phyloP scores from a whole-genome alignment of 129 eudicot genomes.

The Erigeron canadensis region DNA sequence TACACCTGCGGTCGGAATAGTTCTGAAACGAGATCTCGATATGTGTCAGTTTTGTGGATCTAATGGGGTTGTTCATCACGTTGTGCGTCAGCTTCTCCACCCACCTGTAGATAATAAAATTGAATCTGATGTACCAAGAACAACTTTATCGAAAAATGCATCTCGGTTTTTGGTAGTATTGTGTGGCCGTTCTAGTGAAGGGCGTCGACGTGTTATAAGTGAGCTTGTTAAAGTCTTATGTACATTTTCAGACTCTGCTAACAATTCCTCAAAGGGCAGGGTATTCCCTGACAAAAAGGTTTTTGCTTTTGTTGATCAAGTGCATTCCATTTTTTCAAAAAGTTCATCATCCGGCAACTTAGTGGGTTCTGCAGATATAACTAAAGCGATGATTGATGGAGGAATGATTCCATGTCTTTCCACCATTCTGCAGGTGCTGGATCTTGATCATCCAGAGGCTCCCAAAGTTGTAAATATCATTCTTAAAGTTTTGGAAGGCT shows the following conservation, averaged over 20 bases:
- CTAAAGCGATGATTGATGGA: background rate
- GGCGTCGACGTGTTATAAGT: background rate
- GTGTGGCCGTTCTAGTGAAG: constrained; percentile 6
- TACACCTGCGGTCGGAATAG: background rate
- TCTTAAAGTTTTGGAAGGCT: constrained; percentile 16
- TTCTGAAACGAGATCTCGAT: background rate
- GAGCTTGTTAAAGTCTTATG: background rate
- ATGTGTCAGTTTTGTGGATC: background rate
- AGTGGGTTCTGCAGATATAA: background rate
- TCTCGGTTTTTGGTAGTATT: constrained; percentile 1
- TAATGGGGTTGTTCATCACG: constrained; percentile 4
- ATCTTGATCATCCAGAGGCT: constrained; percentile 9
- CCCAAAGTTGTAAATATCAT: background rate
- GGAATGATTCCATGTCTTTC: background rate
- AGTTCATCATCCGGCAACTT: background rate
- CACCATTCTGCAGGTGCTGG: background rate
- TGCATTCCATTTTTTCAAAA: background rate
- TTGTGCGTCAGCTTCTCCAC: background rate
- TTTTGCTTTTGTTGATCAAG: constrained; percentile 4
- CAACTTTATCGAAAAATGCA: background rate
- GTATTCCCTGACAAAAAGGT: constrained; percentile 4
- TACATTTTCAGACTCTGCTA: background rate
- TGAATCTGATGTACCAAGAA: background rate
- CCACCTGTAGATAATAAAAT: background rate
- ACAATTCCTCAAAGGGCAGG: background rate